A percentile compares a stretch with the other conserved stretches of the same genome.
Evolutionary conservation across 495 filamentous ascomycete species (phyloP).

Genomic region (Monascus purpureus): DNA sequence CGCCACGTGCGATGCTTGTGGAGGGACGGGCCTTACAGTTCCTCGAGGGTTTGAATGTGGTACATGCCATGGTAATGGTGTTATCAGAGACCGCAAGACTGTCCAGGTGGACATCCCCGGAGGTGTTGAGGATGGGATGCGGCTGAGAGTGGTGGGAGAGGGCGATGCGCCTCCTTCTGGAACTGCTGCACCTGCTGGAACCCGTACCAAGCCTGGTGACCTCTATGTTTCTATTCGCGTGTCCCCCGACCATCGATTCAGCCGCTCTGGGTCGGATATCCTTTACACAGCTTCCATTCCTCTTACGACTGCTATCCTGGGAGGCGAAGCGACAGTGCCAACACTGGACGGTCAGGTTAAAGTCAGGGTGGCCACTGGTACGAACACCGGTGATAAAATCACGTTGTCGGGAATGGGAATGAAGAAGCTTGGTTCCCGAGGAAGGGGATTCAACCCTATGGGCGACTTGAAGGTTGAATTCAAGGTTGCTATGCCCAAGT

Average conservation of each 20-base stretch:
- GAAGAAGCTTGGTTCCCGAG: slow-evolving; percentile 53
- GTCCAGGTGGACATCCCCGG: slow-evolving; percentile 81
- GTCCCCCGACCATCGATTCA: slow-evolving; percentile 72
- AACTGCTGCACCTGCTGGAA: slow-evolving; percentile 39
- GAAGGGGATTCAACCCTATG: slow-evolving; percentile 33
- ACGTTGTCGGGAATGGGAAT: slow-evolving; percentile 82
- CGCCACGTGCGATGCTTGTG: slow-evolving; percentile 70
- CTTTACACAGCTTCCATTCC: slow-evolving; percentile 86
- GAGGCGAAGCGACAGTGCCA: slow-evolving; percentile 77
- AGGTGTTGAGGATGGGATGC: slow-evolving; percentile 93
- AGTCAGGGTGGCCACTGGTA: slow-evolving; percentile 77
- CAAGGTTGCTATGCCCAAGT: slow-evolving; percentile 90
- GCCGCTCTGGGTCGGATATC: slow-evolving; percentile 70
- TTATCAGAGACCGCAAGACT: slow-evolving; percentile 60
- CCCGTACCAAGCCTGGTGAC: slow-evolving; percentile 56
- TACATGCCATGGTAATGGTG: slow-evolving; percentile 65
- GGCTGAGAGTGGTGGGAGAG: slow-evolving; percentile 62
- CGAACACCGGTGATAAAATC: slow-evolving; percentile 81
- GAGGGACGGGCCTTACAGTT: slow-evolving; percentile 54
- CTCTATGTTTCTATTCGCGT: slow-evolving; percentile 79
- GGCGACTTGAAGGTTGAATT: slow-evolving; percentile 90
- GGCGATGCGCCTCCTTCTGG: slow-evolving; percentile 76
- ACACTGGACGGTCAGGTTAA: slow-evolving; percentile 83
- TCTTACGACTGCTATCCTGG: slow-evolving; percentile 81
- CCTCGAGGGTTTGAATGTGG: slow-evolving; percentile 69